These are phyloP conservation scores for Apiospora malaysiana DNA, from an alignment of 2,329 filamentous ascomycete genomes.

Conservation along the genomic window DNA sequence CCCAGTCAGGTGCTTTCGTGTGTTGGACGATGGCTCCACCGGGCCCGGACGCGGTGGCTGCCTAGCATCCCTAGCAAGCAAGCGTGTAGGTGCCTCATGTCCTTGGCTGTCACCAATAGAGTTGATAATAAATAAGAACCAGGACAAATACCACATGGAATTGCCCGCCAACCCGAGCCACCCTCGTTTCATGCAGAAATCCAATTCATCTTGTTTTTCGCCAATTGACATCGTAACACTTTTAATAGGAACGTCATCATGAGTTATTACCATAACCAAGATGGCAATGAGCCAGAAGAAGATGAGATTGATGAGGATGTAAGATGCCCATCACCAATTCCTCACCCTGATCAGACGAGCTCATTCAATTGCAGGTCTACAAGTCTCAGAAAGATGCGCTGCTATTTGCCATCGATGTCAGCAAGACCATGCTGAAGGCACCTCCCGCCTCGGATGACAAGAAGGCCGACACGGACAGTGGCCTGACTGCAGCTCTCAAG, in stretches of 20 bases:
- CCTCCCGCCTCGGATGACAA: slow-evolving; percentile 71
- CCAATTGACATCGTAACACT: neutral
- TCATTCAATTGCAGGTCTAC: slow-evolving; percentile 67
- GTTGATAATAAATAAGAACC: slow-evolving; percentile 20
- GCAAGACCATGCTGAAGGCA: slow-evolving; percentile 79
- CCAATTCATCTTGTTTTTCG: neutral
- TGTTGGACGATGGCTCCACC: neutral
- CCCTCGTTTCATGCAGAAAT: neutral
- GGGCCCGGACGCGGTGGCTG: slow-evolving; percentile 7
- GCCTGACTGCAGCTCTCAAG: slow-evolving; percentile 84
- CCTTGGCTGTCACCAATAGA: neutral
- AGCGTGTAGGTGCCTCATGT: slow-evolving; percentile 14
- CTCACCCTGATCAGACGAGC: slow-evolving; percentile 23
- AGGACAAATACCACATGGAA: slow-evolving; percentile 24
- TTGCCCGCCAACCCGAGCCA: neutral
- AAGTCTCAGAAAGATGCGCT: slow-evolving; percentile 96
- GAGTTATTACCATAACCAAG: slow-evolving; percentile 54
- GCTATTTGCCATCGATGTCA: slow-evolving; percentile 94
- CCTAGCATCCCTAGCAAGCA: slow-evolving; percentile 9
- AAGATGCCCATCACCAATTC: slow-evolving; percentile 31
- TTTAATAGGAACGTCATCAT: neutral
- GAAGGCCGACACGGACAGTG: slow-evolving; percentile 78
- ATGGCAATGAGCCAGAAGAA: slow-evolving; percentile 49
- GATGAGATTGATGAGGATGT: slow-evolving; percentile 71
- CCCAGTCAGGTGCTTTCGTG: slow-evolving; percentile 12